Percentiles rank a stretch among this genome's conserved stretches.
These are phyloP conservation scores for Serendipita sp. DNA, from an alignment of 768 basidiomycete species.

Conservation along the genomic window DNA sequence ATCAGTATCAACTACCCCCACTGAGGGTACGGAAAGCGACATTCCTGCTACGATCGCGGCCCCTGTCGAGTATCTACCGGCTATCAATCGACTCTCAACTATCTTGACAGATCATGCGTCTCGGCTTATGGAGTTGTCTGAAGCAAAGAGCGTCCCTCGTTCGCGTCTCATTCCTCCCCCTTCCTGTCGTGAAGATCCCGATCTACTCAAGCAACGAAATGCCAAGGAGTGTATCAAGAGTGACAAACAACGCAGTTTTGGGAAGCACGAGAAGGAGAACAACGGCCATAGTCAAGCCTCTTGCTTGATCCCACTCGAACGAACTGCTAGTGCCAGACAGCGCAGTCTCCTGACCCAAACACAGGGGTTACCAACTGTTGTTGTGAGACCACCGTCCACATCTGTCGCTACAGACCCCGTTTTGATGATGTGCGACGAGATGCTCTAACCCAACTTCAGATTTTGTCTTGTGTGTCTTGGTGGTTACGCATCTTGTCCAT, in stretches of 20 bases:
- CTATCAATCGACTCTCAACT: constrained; percentile 3
- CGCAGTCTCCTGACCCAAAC: not conserved
- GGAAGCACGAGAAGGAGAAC: constrained; percentile 3
- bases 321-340: not conserved
- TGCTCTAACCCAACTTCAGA: not conserved
- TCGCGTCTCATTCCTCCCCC: too few relatives aligned
- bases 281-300: not conserved
- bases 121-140: not conserved
- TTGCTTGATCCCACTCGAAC: not conserved
- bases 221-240: too few relatives aligned
- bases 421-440: not conserved
- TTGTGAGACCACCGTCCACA: not conserved
- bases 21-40: not conserved
- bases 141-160: too few relatives aligned
- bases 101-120: not conserved
- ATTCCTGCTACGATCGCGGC: not conserved
- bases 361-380: not conserved
- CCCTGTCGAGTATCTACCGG: not conserved
- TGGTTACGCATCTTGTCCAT: not conserved
- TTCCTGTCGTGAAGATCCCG: too few relatives aligned
- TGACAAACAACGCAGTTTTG: not conserved
- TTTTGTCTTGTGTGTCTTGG: not conserved
- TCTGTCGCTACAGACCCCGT: not conserved
- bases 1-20: not conserved
- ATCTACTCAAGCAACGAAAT: too few relatives aligned